A percentile compares a stretch with the other conserved stretches of the same genome.
These are phyloP conservation scores for Claviceps paspali DNA, from an alignment of 2,329 filamentous ascomycete genomes.

Conservation along the genomic window DNA sequence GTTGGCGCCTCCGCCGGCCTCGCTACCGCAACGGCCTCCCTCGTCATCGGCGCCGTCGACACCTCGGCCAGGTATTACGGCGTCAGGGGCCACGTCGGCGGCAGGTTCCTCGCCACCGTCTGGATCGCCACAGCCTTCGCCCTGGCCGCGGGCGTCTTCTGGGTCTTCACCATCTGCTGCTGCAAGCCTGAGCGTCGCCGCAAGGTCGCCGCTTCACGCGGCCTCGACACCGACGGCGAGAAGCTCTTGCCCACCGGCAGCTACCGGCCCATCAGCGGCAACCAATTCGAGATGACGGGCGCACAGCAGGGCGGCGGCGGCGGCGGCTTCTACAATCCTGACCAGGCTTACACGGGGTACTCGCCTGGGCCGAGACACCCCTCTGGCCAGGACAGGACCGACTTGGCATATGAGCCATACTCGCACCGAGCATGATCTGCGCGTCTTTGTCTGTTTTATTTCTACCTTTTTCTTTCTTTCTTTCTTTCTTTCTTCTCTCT, in stretches of 20 bases:
- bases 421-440: slow-evolving; percentile 40
- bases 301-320: slow-evolving; percentile 6
- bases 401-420: slow-evolving; percentile 50
- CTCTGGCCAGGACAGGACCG: slow-evolving; percentile 27
- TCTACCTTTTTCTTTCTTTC: too few relatives aligned
- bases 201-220: slow-evolving; percentile 19
- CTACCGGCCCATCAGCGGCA: slow-evolving; percentile 20
- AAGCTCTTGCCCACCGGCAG: slow-evolving; percentile 30
- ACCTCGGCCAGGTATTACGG: slow-evolving; percentile 54
- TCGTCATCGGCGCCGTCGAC: slow-evolving; percentile 41
- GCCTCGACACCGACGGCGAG: slow-evolving; percentile 26
- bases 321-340: slow-evolving; percentile 20
- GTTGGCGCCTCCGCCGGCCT: slow-evolving; percentile 52
- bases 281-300: slow-evolving; percentile 21
- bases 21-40: slow-evolving; percentile 56
- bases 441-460: too few relatives aligned
- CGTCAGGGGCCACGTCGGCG: slow-evolving; percentile 52
- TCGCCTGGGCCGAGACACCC: slow-evolving; percentile 21
- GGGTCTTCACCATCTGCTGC: slow-evolving; percentile 85
- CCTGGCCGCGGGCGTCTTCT: slow-evolving; percentile 67
- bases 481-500: slow-evolving; percentile 1
- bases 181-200: slow-evolving; percentile 41
- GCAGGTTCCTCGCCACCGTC: slow-evolving; percentile 50
- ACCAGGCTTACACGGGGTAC: slow-evolving; percentile 8
- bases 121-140: slow-evolving; percentile 74